A percentile compares a stretch with the other conserved stretches of the same genome.
Conservation (phyloP, 495 filamentous ascomycete genomes). For the Penicillium samsonianum region DNA sequence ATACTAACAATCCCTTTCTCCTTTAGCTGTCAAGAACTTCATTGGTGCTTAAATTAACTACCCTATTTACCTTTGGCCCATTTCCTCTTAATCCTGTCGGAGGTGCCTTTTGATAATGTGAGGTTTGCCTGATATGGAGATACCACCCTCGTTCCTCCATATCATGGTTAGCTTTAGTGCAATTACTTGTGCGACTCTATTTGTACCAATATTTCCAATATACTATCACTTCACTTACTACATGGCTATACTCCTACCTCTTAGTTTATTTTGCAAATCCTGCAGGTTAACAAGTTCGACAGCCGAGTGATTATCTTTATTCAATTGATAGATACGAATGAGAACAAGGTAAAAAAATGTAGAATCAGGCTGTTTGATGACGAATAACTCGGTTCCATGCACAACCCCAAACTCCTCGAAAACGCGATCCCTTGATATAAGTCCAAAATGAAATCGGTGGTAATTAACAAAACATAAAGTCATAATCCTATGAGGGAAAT, state of each 20-base stretch:
- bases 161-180: conserved; percentile 1
- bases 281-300: not conserved
- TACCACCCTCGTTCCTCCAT: not conserved
- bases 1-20: conserved; percentile 18
- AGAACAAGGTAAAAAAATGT: not conserved
- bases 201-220: conserved; percentile 13
- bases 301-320: not conserved
- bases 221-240: conserved; percentile 11
- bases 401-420: conserved; percentile 7
- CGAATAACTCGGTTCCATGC: not conserved
- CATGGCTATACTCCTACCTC: not conserved
- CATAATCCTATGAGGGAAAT: conserved; percentile 12
- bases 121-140: not conserved
- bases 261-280: not conserved
- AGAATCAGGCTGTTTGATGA: not conserved
- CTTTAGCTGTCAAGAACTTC: conserved; percentile 69
- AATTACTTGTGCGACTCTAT: conserved; percentile 4
- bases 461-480: conserved; percentile 18
- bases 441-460: not conserved
- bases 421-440: not conserved
- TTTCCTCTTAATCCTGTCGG: not conserved
- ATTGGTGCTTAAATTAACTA: conserved; percentile 60
- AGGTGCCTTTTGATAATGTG: not conserved
- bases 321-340: not conserved
- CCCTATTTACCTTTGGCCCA: not conserved